Base-by-base conservation (phyloP, 2,329 filamentous ascomycete species). In the Lasiodiplodia citricola region DNA sequence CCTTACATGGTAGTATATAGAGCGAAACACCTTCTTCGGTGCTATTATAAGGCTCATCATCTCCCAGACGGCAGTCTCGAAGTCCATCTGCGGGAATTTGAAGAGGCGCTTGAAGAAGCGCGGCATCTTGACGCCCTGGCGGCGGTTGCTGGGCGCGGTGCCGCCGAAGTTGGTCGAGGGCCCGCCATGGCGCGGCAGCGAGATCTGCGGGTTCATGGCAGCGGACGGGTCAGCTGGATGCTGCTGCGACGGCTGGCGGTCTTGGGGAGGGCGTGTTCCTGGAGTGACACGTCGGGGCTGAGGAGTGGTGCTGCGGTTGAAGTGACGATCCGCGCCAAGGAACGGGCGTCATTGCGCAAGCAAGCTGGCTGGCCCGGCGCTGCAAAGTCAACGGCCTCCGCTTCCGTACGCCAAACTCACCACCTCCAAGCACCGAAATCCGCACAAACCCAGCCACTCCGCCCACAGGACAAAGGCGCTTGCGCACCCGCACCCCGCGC, bases 51-150 rank as follows among this genome's bases (percentile, higher is more conserved):
- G 82, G 74, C 86, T 87, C 70, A 87, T 90, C 87, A 91, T 91
- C 78, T 91, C 89, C 89, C 89, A 91, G 73, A 90, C 87, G 23
- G 89, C 89, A 84, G 90, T 90, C 76, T 91, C 89, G 76, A 91
- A 91, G 82, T 91, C 89, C 89, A 91, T 91, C 73, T 90, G 89
- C 13, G 89, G 88, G 75, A 91, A 91, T 78, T 91, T 91, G 84
- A 91, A 90, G 62, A 91, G 80, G 69, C 88, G 84, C 75, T 89
- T 88, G 81, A 91, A 90, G 83, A 90, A 90, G 72, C 87, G 86
- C 72, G 88, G 88, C 84, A 90, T 87, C 56, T 86, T 85, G 74
- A 89, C 79, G 70, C 80, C 82, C 66, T 86, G 86, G 67, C 82
- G 82, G 69, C 85, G 82, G 71, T 81, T 81, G 69, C 83, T 79